A percentile compares a stretch with the other conserved stretches of the same genome.
Evolutionary conservation across 768 basidiomycete species (phyloP).

Genomic region (Auricularia heimuer): DNA sequence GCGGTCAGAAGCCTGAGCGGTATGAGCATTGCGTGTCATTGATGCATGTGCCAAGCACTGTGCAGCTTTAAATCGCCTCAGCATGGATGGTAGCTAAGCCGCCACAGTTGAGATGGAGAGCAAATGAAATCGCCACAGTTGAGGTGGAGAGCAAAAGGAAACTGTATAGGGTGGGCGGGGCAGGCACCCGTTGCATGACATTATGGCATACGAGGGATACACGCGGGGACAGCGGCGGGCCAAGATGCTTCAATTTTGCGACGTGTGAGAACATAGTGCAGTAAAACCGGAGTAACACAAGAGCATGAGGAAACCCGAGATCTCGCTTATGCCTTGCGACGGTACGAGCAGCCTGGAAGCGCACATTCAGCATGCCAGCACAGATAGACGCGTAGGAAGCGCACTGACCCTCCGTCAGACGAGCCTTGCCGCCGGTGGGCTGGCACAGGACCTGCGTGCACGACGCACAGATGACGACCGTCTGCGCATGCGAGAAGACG

Average conservation of each 20-base stretch:
- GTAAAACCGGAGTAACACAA: background rate
- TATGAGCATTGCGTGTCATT: no score
- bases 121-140: no score
- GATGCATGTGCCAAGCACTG: no score
- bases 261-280: background rate
- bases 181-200: background rate
- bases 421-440: constrained; percentile 95
- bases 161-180: no score
- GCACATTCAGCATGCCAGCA: constrained; percentile 3
- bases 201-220: background rate
- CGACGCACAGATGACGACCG: constrained; percentile 86
- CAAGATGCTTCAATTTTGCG: background rate
- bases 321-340: constrained; percentile 54
- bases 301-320: background rate
- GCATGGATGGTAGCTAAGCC: no score
- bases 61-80: no score
- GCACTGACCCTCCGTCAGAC: constrained; percentile 88
- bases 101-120: no score
- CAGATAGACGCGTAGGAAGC: constrained; percentile 4
- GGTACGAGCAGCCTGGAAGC: constrained; percentile 83
- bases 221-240: background rate
- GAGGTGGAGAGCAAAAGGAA: no score
- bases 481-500: constrained; percentile 99
- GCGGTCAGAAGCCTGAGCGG: background rate
- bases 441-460: constrained; percentile 96